phyloP scores from a whole-genome alignment of 2,329 filamentous ascomycete genomes.

The Trichocomaceae sp. region DNA sequence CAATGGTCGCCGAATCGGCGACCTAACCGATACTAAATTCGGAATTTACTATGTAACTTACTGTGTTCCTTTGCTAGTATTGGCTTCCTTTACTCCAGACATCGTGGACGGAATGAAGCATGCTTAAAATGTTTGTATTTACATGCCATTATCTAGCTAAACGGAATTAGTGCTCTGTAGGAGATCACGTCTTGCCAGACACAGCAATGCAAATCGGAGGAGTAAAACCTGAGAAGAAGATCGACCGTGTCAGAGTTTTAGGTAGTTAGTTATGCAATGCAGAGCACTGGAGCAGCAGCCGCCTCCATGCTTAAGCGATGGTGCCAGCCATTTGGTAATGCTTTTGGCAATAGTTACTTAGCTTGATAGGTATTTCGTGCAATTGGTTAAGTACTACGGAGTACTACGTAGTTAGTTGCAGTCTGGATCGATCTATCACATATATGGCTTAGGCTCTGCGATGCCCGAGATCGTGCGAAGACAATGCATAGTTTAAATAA shows the following conservation, averaged over 20 bases:
- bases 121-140: neutral
- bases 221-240: neutral
- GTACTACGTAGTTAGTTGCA: too few species aligned
- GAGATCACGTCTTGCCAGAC: neutral
- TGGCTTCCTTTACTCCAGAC: too few species aligned
- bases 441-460: neutral
- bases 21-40: neutral
- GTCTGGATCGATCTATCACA: neutral
- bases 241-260: slow-evolving; percentile 1
- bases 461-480: slow-evolving; percentile 8
- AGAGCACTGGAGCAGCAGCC: too few species aligned
- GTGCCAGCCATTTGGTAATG: slow-evolving; percentile 8
- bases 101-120: too few species aligned
- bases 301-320: slow-evolving; percentile 4
- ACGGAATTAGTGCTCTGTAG: neutral
- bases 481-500: neutral
- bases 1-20: slow-evolving; percentile 6
- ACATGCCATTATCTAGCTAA: neutral
- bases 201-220: neutral
- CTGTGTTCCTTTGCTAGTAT: too few species aligned
- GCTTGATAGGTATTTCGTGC: neutral
- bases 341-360: neutral
- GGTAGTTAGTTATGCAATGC: neutral
- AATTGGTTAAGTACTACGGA: too few species aligned
- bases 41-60: neutral